Percentiles rank a stretch among this genome's conserved stretches.
Evolutionary conservation across 1,139 yeast genomes (phyloP).

Genomic region (Saccharomycopsis hybrid): DNA sequence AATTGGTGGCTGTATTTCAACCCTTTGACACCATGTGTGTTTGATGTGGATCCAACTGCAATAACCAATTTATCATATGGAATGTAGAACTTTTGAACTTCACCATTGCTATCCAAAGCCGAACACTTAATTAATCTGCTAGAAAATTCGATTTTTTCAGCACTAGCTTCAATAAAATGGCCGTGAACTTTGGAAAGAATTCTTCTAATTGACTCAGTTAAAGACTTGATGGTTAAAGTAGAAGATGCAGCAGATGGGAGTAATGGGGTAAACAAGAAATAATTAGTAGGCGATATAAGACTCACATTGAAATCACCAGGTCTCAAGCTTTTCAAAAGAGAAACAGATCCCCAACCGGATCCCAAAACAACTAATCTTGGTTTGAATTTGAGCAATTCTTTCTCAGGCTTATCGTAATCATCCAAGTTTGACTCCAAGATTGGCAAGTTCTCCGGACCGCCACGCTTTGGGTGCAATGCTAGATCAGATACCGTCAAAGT

Average conservation of each 20-base stretch:
- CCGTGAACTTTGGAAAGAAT: slow-evolving; percentile 68
- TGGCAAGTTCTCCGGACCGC: slow-evolving; percentile 65
- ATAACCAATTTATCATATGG: slow-evolving; percentile 77
- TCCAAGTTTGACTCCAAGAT: slow-evolving; percentile 47
- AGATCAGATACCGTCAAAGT: slow-evolving; percentile 37
- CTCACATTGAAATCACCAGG: slow-evolving; percentile 82
- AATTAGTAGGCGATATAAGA: slow-evolving; percentile 88
- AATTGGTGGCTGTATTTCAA: slow-evolving; percentile 82
- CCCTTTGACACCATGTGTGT: slow-evolving; percentile 90
- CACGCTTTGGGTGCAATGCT: slow-evolving; percentile 48
- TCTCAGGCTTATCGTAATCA: slow-evolving; percentile 41
- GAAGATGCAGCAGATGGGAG: slow-evolving; percentile 94
- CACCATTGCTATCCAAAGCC: slow-evolving; percentile 36
- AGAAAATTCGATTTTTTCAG: slow-evolving; percentile 81
- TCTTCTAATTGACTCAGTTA: slow-evolving; percentile 77
- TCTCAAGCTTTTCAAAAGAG: slow-evolving; percentile 77
- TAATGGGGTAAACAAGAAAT: slow-evolving; percentile 88
- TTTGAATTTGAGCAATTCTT: slow-evolving; percentile 35
- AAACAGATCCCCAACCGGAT: slow-evolving; percentile 90
- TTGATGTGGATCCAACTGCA: slow-evolving; percentile 90
- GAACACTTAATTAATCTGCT: slow-evolving; percentile 56
- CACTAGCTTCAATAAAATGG: slow-evolving; percentile 81
- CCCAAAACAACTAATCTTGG: slow-evolving; percentile 84
- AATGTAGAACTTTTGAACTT: slow-evolving; percentile 41
- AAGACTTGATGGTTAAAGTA: slow-evolving; percentile 83